Conservation (phyloP, 2,329 filamentous ascomycete genomes). For the Colletotrichum truncatum region DNA sequence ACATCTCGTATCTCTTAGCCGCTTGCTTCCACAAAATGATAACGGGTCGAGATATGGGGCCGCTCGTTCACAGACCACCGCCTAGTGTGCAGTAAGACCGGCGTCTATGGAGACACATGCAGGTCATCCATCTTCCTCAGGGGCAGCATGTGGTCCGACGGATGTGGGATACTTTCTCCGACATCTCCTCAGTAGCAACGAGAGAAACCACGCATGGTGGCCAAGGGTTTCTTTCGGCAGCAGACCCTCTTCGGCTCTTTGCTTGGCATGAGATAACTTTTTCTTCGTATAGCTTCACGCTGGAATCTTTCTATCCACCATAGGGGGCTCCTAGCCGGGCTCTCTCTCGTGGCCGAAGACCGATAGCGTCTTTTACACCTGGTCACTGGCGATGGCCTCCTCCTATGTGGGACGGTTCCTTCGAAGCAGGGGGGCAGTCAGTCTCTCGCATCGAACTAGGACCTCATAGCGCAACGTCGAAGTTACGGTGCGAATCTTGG, state of each 20-base stretch:
- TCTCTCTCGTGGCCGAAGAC: neutral
- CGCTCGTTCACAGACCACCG: neutral
- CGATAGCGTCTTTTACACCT: neutral
- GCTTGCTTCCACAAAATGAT: constrained; percentile 7
- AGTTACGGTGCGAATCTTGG: neutral
- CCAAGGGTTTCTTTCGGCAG: neutral
- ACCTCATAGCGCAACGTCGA: constrained; percentile 8
- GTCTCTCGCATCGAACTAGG: neutral
- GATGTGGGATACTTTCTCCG: neutral
- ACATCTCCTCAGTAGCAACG: neutral
- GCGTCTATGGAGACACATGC: neutral
- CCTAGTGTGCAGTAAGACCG: neutral
- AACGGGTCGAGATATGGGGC: neutral
- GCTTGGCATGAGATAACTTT: neutral
- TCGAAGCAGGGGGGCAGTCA: constrained; percentile 13
- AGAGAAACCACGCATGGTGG: neutral
- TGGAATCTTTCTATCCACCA: neutral
- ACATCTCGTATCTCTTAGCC: neutral
- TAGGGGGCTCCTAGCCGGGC: neutral
- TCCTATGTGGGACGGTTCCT: constrained; percentile 8
- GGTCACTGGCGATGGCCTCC: constrained; percentile 1
- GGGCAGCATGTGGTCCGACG: neutral
- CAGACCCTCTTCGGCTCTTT: neutral
- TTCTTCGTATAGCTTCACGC: constrained; percentile 9
- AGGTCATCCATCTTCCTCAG: constrained; percentile 1